phyloP scores from a whole-genome alignment of 306 rosid genomes.

The Corylus americana region DNA sequence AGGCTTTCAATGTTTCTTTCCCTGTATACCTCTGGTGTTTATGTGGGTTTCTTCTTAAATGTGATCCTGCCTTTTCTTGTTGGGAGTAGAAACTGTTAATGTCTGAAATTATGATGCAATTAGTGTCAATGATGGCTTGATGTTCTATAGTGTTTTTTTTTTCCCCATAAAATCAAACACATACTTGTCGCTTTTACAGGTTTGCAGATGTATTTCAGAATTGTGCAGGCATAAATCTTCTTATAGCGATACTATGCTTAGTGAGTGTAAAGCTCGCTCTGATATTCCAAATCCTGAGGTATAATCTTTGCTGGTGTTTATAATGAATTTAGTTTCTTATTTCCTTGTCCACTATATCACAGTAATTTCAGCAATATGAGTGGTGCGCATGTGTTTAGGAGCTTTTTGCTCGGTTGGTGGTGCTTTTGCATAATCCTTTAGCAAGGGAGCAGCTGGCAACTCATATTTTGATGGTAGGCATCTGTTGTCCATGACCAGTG shows the following conservation, averaged over 20 bases:
- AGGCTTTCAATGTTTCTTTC: constrained; percentile 18
- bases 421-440: constrained; percentile 91
- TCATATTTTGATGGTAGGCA: constrained; percentile 82
- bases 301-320: constrained; percentile 6
- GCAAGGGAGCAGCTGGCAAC: constrained; percentile 88
- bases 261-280: constrained; percentile 70
- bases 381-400: constrained; percentile 59
- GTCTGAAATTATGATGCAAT: constrained; percentile 11
- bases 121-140: not conserved
- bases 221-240: constrained; percentile 75
- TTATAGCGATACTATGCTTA: constrained; percentile 57
- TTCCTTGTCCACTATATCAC: constrained; percentile 12
- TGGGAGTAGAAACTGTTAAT: not conserved
- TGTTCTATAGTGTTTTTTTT: constrained; percentile 7
- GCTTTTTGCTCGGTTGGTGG: constrained; percentile 87
- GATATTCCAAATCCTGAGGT: constrained; percentile 90
- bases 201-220: constrained; percentile 95
- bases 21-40: not conserved
- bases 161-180: constrained; percentile 22
- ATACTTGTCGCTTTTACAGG: constrained; percentile 50
- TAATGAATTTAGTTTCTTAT: constrained; percentile 6
- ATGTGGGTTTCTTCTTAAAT: not conserved
- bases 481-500: constrained; percentile 14
- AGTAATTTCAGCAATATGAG: constrained; percentile 8
- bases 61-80: not conserved